Conservation (phyloP, 345 rosid species). For the Lenwebbia sp. region DNA sequence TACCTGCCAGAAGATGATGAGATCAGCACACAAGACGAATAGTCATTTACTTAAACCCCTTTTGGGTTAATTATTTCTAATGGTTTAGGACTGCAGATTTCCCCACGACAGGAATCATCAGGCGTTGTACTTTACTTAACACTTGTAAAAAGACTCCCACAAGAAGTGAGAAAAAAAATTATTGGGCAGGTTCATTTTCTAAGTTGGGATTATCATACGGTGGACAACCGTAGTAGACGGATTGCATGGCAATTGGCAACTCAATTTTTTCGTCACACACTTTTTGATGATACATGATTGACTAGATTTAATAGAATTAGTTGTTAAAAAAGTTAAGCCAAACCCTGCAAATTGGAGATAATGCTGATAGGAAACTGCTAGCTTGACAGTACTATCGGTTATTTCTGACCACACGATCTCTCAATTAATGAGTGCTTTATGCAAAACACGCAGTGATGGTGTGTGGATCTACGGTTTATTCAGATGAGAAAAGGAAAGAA, state of each 20-base stretch:
- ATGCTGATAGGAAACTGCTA: too few relatives aligned
- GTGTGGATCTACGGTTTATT: too few relatives aligned
- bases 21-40: not conserved
- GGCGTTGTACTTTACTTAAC: not conserved
- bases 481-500: not conserved
- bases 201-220: not conserved
- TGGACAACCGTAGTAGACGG: not conserved
- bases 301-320: not conserved
- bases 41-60: not conserved
- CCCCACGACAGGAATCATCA: not conserved
- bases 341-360: too few relatives aligned
- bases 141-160: not conserved
- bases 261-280: not conserved
- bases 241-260: not conserved
- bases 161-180: not conserved
- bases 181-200: not conserved
- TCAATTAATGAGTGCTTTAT: too few relatives aligned
- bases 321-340: not conserved
- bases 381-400: too few relatives aligned
- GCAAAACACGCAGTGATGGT: too few relatives aligned
- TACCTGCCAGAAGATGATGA: not conserved
- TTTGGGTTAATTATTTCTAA: not conserved
- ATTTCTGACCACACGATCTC: too few relatives aligned
- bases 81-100: not conserved
- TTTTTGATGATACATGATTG: not conserved